phyloP scores from a whole-genome alignment of 495 filamentous ascomycete genomes.

The Aspergillus sparsus region DNA sequence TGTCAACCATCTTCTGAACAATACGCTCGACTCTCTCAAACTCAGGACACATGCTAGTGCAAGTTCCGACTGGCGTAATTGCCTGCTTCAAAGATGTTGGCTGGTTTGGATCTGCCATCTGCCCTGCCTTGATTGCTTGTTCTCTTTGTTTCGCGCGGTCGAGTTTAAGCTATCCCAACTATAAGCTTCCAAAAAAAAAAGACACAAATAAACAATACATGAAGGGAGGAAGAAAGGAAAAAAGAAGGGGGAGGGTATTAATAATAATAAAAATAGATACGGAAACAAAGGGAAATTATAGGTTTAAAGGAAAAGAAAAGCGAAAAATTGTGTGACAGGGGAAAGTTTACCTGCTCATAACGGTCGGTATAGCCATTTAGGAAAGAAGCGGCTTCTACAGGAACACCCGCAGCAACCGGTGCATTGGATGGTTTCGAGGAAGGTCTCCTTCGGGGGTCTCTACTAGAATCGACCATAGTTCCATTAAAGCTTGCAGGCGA shows the following conservation, averaged over 20 bases:
- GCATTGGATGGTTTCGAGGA: constrained; percentile 14
- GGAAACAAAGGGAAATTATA: too few relatives aligned
- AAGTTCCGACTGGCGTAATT: constrained; percentile 84
- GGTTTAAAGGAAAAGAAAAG: too few relatives aligned
- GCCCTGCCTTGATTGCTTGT: constrained; percentile 67
- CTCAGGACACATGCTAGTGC: constrained; percentile 91
- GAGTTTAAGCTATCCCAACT: constrained; percentile 55
- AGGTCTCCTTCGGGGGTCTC: constrained; percentile 19
- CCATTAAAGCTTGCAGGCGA: constrained; percentile 20
- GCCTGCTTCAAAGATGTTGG: constrained; percentile 78
- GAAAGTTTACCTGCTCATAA: constrained; percentile 41
- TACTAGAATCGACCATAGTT: constrained; percentile 17
- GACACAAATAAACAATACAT: neutral
- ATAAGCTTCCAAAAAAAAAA: constrained; percentile 26
- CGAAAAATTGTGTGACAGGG: too few relatives aligned
- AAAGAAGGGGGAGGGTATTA: constrained; percentile 8
- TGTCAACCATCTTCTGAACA: constrained; percentile 64
- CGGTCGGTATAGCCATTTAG: constrained; percentile 40
- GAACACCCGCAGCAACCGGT: constrained; percentile 8
- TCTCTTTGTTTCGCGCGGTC: constrained; percentile 68
- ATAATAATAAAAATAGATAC: too few relatives aligned
- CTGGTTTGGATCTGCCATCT: constrained; percentile 88
- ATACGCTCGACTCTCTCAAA: constrained; percentile 83
- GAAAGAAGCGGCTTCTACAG: constrained; percentile 30
- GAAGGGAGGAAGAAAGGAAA: neutral